A percentile compares a stretch with the other conserved stretches of the same genome.
phyloP scores from a whole-genome alignment of 768 basidiomycete genomes.

The Artomyces pyxidatus region DNA sequence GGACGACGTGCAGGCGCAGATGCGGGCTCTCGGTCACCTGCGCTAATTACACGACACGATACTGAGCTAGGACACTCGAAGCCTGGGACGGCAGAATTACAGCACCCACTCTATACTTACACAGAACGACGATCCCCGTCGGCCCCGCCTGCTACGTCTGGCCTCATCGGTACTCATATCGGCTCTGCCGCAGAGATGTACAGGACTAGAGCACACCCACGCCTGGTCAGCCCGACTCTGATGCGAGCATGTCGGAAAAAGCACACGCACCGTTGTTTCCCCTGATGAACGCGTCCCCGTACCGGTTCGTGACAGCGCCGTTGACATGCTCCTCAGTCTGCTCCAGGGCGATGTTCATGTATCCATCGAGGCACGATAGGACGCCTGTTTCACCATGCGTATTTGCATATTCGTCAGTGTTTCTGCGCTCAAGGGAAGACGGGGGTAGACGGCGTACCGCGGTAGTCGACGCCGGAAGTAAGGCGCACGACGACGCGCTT shows the following conservation, averaged over 20 bases:
- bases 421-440: slow-evolving; percentile 1
- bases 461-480: slow-evolving; percentile 10
- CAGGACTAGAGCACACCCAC: too few species aligned
- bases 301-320: slow-evolving; percentile 78
- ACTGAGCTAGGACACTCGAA: too few species aligned
- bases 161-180: too few species aligned
- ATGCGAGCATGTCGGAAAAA: background rate
- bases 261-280: slow-evolving; percentile 75
- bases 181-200: slow-evolving; percentile 3
- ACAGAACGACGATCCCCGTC: too few species aligned
- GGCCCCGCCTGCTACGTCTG: too few species aligned
- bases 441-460: background rate
- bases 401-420: background rate
- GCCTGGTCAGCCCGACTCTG: too few species aligned
- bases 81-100: too few species aligned
- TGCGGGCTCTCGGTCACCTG: too few species aligned
- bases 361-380: slow-evolving; percentile 92
- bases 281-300: slow-evolving; percentile 93
- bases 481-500: slow-evolving; percentile 89
- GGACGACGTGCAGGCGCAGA: too few species aligned
- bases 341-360: slow-evolving; percentile 98
- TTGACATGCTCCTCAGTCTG: slow-evolving; percentile 95
- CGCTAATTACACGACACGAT: too few species aligned
- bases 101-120: too few species aligned
- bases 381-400: slow-evolving; percentile 50